Evolutionary conservation across 179 eudicot genomes (phyloP), one percentile per base, ranked within the genome.

Genomic region (Silene noctiflora): DNA sequence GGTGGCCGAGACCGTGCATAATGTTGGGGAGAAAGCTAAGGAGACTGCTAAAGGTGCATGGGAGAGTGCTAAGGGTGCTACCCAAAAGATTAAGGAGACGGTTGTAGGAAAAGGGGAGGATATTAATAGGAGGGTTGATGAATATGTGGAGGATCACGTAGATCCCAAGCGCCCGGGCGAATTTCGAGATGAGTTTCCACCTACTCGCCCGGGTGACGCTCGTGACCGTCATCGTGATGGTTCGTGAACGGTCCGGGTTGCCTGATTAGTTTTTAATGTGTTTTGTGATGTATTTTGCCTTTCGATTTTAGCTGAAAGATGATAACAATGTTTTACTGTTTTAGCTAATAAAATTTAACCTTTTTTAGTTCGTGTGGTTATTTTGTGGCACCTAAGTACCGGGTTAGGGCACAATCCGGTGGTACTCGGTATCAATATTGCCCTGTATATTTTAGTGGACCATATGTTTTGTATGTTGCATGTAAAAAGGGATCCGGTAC

Each of bases 21-120:
- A 81, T 58, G 80, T 72, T 13, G 78, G 77, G 3, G 80, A 80
- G 69, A 82, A 80, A 25, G 83, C 84, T 11, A 78, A 82, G 19
- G 83, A 79, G 56, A 79, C 79, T 29, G 84, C 82, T 0, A 76
- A 77, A 62, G 76, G 62, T 2, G 83, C 83, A 17, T 81, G 83
- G 86, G 86, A 87, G 59, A 80, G 65, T 13, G 79, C 84, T 0
- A 84, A 84, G 78, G 84, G 67, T 17, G 87, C 85, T 0, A 82
- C 87, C 0, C 81, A 76, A 48, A 80, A 75, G 70, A 64, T 81
- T 1, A 81, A 79, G 19, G 78, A 82, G 77, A 82, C 75, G 10
- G 76, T 80, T 22, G 84, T 75, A 8, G 94, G 88, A 6, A 81
- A 76, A 75, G 86, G 83, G 9, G 91, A 90, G 72, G 69, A 86